Conservation (phyloP, 306 rosid genomes). For the Spatholobus suberectus region DNA sequence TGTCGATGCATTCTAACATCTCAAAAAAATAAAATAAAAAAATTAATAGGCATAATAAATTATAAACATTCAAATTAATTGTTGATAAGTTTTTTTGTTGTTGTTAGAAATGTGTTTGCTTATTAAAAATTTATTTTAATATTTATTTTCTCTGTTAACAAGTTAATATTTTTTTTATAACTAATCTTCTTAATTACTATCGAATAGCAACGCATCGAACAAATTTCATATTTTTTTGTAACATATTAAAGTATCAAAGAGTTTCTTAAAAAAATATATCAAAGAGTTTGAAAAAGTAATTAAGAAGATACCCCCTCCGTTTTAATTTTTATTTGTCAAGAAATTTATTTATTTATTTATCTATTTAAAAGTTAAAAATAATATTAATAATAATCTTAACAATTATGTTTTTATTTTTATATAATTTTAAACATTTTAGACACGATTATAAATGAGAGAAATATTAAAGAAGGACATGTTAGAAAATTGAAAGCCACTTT, state of each 20-base stretch:
- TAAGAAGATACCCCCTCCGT: background rate
- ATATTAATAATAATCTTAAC: too few species aligned
- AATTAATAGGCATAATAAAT: background rate
- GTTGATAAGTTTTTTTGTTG: background rate
- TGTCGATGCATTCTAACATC: background rate
- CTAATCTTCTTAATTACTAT: background rate
- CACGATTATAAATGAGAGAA: background rate
- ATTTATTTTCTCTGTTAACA: background rate
- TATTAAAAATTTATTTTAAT: too few species aligned
- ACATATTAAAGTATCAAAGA: too few species aligned
- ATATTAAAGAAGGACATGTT: background rate
- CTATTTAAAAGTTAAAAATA: too few species aligned
- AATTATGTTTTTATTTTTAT: too few species aligned
- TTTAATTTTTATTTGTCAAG: background rate
- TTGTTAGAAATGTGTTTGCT: too few species aligned
- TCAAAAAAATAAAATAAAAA: background rate
- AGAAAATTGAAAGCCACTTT: background rate
- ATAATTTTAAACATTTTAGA: too few species aligned
- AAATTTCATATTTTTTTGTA: too few species aligned
- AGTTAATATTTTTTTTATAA: background rate
- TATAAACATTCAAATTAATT: background rate
- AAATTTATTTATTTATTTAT: too few species aligned
- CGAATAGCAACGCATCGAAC: background rate
- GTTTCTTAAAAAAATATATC: too few species aligned
- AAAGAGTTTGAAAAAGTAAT: background rate